Conservation (phyloP, 2,329 filamentous ascomycete species). For the Colletotrichum plurivorum region DNA sequence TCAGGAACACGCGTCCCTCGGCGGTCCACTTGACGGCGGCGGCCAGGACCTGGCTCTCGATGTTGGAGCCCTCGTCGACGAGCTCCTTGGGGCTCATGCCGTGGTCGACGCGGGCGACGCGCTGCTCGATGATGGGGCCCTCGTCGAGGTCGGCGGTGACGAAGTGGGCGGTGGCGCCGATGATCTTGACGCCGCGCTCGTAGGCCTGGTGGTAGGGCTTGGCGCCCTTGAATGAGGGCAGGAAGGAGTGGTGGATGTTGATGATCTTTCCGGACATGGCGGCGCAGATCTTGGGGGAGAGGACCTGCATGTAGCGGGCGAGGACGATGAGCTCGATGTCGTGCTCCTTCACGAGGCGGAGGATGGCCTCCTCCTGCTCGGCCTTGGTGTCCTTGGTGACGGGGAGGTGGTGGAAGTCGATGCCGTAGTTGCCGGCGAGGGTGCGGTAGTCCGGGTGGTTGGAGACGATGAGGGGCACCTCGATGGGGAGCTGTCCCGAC, state of each 20-base stretch:
- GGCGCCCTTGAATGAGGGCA: slow-evolving; percentile 89
- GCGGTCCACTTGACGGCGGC: slow-evolving; percentile 88
- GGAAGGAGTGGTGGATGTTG: slow-evolving; percentile 92
- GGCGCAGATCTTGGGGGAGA: slow-evolving; percentile 80
- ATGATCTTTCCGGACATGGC: slow-evolving; percentile 90
- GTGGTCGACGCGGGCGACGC: slow-evolving; percentile 83
- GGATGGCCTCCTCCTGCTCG: slow-evolving; percentile 78
- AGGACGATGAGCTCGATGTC: slow-evolving; percentile 84
- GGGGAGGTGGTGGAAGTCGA: slow-evolving; percentile 85
- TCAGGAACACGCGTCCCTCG: slow-evolving; percentile 83
- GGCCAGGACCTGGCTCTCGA: slow-evolving; percentile 86
- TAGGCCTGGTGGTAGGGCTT: slow-evolving; percentile 92
- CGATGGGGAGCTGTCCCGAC: slow-evolving; percentile 80
- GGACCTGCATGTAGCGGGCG: slow-evolving; percentile 90
- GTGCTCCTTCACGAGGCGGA: slow-evolving; percentile 78
- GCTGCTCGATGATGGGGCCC: slow-evolving; percentile 90
- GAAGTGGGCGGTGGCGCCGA: slow-evolving; percentile 88
- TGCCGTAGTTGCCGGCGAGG: slow-evolving; percentile 80
- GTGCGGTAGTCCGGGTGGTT: slow-evolving; percentile 83
- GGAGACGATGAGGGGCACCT: slow-evolving; percentile 83
- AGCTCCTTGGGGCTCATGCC: slow-evolving; percentile 81
- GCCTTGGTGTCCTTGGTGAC: slow-evolving; percentile 84
- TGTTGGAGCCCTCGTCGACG: slow-evolving; percentile 85
- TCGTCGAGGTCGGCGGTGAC: slow-evolving; percentile 89
- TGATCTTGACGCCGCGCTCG: slow-evolving; percentile 89